phyloP scores from a whole-genome alignment of 2,329 filamentous ascomycete species.

The Aspergillus versicolor region DNA sequence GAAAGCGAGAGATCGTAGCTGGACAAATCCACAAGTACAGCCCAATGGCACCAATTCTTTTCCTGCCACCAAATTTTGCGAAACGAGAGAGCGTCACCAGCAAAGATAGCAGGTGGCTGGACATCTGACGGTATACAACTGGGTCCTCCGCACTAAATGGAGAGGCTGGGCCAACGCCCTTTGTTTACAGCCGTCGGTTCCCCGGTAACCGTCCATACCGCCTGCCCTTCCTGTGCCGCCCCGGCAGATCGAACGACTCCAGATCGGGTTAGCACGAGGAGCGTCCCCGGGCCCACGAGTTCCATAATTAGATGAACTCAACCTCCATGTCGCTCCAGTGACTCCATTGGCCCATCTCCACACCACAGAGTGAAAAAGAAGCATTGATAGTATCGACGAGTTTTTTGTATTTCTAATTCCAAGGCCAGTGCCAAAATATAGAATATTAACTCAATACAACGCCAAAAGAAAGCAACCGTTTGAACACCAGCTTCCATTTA shows the following conservation, averaged over 20 bases:
- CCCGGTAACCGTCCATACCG: conserved; percentile 36
- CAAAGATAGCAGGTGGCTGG: conserved; percentile 36
- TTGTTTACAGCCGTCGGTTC: conserved; percentile 42
- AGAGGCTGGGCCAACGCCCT: conserved; percentile 44
- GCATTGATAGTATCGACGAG: background rate
- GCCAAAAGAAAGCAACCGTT: background rate
- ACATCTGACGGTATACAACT: conserved; percentile 4
- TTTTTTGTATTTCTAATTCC: no score
- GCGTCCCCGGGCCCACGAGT: conserved; percentile 11
- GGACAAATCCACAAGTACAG: conserved; percentile 23
- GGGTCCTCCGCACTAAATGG: conserved; percentile 18
- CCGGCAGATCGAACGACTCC: conserved; percentile 1
- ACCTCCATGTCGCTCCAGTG: background rate
- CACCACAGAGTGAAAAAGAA: background rate
- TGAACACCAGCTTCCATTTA: background rate
- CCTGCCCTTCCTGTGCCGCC: conserved; percentile 18
- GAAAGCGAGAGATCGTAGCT: conserved; percentile 38
- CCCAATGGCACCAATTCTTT: conserved; percentile 9
- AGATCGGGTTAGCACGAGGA: conserved; percentile 6
- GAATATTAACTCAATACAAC: background rate
- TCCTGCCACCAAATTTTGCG: conserved; percentile 14
- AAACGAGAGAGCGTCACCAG: conserved; percentile 8
- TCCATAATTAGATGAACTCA: background rate
- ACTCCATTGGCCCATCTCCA: background rate
- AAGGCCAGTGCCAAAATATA: background rate